Conservation (phyloP, 2,329 filamentous ascomycete genomes). For the Colletotrichum australisinense region DNA sequence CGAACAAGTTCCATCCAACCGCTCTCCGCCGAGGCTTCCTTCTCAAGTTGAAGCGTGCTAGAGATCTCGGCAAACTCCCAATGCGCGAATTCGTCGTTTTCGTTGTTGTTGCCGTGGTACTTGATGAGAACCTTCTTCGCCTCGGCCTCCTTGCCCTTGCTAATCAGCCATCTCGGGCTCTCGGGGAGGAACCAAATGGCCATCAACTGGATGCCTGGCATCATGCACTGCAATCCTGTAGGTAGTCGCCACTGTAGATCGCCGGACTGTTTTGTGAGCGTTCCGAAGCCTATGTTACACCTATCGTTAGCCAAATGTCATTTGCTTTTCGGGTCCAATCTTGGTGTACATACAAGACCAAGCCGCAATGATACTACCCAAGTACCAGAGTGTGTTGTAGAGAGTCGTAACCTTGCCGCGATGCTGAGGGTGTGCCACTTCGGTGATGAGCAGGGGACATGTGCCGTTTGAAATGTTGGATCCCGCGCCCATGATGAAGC, state of each 20-base stretch:
- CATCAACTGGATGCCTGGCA: slow-evolving; percentile 57
- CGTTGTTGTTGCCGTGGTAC: slow-evolving; percentile 37
- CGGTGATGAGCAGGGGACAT: slow-evolving; percentile 59
- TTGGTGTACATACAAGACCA: slow-evolving; percentile 50
- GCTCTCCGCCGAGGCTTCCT: slow-evolving; percentile 45
- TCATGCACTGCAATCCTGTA: slow-evolving; percentile 52
- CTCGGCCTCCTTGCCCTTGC: slow-evolving; percentile 60
- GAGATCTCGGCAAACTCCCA: slow-evolving; percentile 38
- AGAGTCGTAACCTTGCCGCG: slow-evolving; percentile 59
- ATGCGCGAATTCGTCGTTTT: slow-evolving; percentile 31
- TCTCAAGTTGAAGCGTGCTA: slow-evolving; percentile 57
- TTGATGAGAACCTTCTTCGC: slow-evolving; percentile 61
- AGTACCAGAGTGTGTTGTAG: slow-evolving; percentile 63
- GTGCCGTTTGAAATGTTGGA: slow-evolving; percentile 58
- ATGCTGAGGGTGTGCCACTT: slow-evolving; percentile 62
- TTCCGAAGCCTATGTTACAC: slow-evolving; percentile 47
- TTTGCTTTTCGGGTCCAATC: too few relatives aligned
- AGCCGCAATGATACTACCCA: slow-evolving; percentile 49
- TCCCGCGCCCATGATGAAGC: slow-evolving; percentile 66
- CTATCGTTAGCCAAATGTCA: neutral
- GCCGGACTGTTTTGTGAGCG: slow-evolving; percentile 51
- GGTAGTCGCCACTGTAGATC: slow-evolving; percentile 58
- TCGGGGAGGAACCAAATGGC: slow-evolving; percentile 62
- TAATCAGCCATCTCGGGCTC: slow-evolving; percentile 68
- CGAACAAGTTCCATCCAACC: slow-evolving; percentile 51